Evolutionary conservation across 208 protist species (phyloP), one percentile per base, ranked within the genome.

Genomic region (Plasmodiophora brassicae): DNA sequence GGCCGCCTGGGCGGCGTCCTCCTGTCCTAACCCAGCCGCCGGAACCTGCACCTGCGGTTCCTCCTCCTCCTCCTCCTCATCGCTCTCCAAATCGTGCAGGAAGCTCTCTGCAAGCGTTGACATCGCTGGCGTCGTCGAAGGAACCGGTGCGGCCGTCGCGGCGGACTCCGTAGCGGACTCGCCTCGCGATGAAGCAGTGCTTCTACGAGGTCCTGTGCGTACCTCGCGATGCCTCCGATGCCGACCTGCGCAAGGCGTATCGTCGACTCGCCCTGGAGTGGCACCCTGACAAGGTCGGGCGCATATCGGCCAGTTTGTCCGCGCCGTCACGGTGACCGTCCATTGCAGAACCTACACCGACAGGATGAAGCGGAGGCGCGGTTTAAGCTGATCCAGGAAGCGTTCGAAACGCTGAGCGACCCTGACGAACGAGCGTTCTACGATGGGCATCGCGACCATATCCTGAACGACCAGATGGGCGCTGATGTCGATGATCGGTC

Each of bases 221-320:
- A 25, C 20, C 71, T 22, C 14, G 71, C 20, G 71, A 84, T 22
- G 14, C 20, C 22, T n/a, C 38, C 25, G 20, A 84, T 14, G 20
- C 32, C 22, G 71, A 84, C 22, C 14, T 84, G 22, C 14, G 25
- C 14, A 14, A 41, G 45, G 71, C 71, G 14, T 84, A 84, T 84
- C 71, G 71, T 46, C 20, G 14, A 14, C 45, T 46, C 14, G 71
- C 71, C 22, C 45, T 84, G 14, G 20, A 84, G 53, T 89, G 87
- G 87, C 87, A 89, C 44, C 87, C 87, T 25, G 87, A 89, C 50
- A 89, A n/a, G n/a, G n/a, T n/a, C n/a, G n/a, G n/a, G n/a, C n/a
- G n/a, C n/a, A n/a, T n/a, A n/a, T n/a, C n/a, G n/a, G n/a, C n/a
- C n/a, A n/a, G n/a, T n/a, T n/a, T n/a, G n/a, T n/a, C n/a, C n/a